Evolutionary conservation across 495 filamentous ascomycete species (phyloP), one percentile per base, ranked within the genome.

Genomic region (Aspergillus sparsus): DNA sequence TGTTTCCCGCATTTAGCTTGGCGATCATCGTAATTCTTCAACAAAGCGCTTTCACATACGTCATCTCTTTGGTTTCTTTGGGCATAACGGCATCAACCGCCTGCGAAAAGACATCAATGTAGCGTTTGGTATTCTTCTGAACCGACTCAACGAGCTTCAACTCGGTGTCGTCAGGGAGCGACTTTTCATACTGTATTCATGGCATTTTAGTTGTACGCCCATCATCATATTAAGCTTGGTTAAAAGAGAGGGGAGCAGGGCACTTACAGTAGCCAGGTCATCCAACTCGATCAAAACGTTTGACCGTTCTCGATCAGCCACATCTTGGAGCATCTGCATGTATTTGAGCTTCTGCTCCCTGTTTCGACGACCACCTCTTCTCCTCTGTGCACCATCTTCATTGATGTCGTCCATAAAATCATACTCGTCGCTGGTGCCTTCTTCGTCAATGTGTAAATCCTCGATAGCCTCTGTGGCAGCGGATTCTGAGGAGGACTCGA

Each of bases 341-440:
- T 98, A 98, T 77, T 98, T 98, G 68, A 86, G 75, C 69, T 88
- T 90, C 2, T 87, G 84, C 61, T 84, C 76, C 58, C 71, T 71
- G 66, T 65, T 74, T 64, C 67, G 71, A 63, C 67, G 67, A 46
- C 71, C 71, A 51, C 66, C 66, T 71, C 65, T 71, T 60, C 64
- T 73, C 62, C 70, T 78, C 74, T 63, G 79, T 63, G 63, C 77
- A 67, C 66, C 74, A 53, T 60, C 72, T 60, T 63, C 80, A 58
- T 89, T 88, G 49, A 85, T 85, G 74, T 97, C 89, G 66, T 96
- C 90, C 89, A 96, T 91, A 74, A 96, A 91, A 68, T 96, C 92
- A 68, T 97, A 93, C 66, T 96, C 92, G 68, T 97, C 92, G 75
- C 89, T 93, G n/a, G 88, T 82, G 64, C 87, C 86, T 77, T 93